Evolutionary conservation across 73 alveolate species (phyloP), one percentile per base, ranked within the genome.

Genomic region (Uronychia binucleata): DNA sequence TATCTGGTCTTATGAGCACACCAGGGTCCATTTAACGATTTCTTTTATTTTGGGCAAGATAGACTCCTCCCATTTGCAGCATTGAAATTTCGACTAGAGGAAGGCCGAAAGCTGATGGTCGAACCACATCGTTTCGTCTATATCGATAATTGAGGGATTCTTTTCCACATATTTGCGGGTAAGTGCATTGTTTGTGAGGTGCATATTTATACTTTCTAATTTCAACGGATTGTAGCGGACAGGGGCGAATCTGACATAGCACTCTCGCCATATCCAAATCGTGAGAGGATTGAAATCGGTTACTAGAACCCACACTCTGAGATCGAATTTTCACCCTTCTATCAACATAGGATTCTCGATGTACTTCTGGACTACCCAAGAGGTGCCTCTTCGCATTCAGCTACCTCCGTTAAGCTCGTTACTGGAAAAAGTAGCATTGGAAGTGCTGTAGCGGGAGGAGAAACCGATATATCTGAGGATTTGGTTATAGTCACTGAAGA

Each of bases 281-380:
- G 84, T 58, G 28, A 93, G 76, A 14, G 96, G 96, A 35, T 93
- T 78, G 58, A 84, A 59, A 80, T 84, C 87, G 1, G 94, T 79
- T 30, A 93, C 92, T 0, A 93, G 59, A 0, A 93, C 92, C 98
- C 98, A 93, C 31, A 82, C 86, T 84, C 98, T 76, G 14, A 93
- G 92, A 86, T 97, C 99, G 89, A 97, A 97, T 93, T 93, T 95
- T 80, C 94, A 92, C 30, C 93, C 90, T 60, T 90, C 34, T 0
- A 97, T 93, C 26, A 97, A 58, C 84, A 97, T 84, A 28, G 98
- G 98, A 84, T 97, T 97, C 80, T 97, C 99, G n/a, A 97, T 91
- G 79, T 96, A 97, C 91, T 97, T 97, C 81, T 97, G 96, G n/a
- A 95, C 97, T 0, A 97, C 98, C 88, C 97, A 96, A 46, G 5